Percentiles rank a stretch among this genome's conserved stretches.
Conservation (phyloP, 2,329 filamentous ascomycete species). For the Aspergillus pseudoterreus region DNA sequence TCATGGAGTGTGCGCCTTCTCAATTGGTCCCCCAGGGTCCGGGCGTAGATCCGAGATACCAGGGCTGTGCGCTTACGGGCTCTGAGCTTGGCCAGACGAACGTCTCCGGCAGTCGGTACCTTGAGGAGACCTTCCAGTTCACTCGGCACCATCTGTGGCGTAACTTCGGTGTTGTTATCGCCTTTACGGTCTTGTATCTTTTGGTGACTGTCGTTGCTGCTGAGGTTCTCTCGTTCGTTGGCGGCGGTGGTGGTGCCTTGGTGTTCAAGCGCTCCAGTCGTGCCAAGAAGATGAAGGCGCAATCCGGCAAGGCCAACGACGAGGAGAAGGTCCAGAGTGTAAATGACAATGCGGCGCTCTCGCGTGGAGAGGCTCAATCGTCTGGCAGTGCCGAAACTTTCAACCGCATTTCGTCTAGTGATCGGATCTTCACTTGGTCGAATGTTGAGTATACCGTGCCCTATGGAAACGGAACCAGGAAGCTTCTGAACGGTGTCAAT, state of each 20-base stretch:
- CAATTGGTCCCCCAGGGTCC: conserved; percentile 61
- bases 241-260: conserved; percentile 62
- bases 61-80: conserved; percentile 63
- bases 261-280: conserved; percentile 68
- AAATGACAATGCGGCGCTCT: conserved; percentile 24
- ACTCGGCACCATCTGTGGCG: conserved; percentile 60
- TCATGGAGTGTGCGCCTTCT: conserved; percentile 56
- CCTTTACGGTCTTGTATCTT: conserved; percentile 71
- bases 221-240: conserved; percentile 63
- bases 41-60: conserved; percentile 51
- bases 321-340: conserved; percentile 52
- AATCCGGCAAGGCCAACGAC: conserved; percentile 46
- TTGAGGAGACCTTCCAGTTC: conserved; percentile 55
- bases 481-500: conserved; percentile 65
- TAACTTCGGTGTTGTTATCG: conserved; percentile 74
- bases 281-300: conserved; percentile 52
- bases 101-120: conserved; percentile 54
- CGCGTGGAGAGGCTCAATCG: conserved; percentile 24
- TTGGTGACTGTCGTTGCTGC: conserved; percentile 66
- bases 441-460: conserved; percentile 71
- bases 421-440: conserved; percentile 68
- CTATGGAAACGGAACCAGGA: conserved; percentile 58
- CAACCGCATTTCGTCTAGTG: conserved; percentile 50
- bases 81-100: conserved; percentile 48
- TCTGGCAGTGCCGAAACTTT: conserved; percentile 32